Evolutionary conservation across 2,329 filamentous ascomycete genomes (phyloP), one percentile per base, ranked within the genome.

Genomic region (Myriosclerotinia curreyana): DNA sequence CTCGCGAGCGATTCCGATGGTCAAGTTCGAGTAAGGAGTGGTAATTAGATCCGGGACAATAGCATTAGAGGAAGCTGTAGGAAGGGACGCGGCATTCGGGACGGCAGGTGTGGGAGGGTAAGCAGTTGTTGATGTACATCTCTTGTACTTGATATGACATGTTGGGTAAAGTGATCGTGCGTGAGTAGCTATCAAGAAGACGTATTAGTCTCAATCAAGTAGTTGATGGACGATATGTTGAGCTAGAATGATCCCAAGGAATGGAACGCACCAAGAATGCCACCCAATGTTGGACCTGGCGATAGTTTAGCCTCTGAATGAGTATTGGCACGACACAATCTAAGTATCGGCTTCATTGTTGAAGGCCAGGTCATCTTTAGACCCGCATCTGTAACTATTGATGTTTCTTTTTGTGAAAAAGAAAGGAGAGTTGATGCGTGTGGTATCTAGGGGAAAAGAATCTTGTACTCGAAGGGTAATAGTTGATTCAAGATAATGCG

Each of bases 1-100:
- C 76, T 96, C 92, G 65, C 83, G 85, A 17, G 91, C 91, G 5
- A 95, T 84, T 65, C 92, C 92, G 55, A 96, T 86, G 5, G 86
- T 89, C 64, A 96, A 82, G 52, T 87, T 80, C 25, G 83, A 79
- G 75, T 92, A 96, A 0, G 91, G 90, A 9, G 64, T 72, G 12
- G 69, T 59, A 0, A 63, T 59, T 14, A 59, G 36, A 56, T 63
- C 46, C 14, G 61, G 46, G n/a, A 38, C 48, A 25, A 59, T 53
- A 20, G 61, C 17, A 59, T 58, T 58, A 3, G 53, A 44, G 9
- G 61, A 50, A 14, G 53, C 61, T 58, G 61, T 59, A 20, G 61
- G 51, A 42, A 59, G 52, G 3, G 61, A 44, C 8, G 53, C 52
- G 4, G 61, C 20, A 36, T 34, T 63, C 1, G 36, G n/a, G 7